Base-by-base conservation (phyloP, 108 stramenopile species). In the Fragilariopsis cylindrus region DNA sequence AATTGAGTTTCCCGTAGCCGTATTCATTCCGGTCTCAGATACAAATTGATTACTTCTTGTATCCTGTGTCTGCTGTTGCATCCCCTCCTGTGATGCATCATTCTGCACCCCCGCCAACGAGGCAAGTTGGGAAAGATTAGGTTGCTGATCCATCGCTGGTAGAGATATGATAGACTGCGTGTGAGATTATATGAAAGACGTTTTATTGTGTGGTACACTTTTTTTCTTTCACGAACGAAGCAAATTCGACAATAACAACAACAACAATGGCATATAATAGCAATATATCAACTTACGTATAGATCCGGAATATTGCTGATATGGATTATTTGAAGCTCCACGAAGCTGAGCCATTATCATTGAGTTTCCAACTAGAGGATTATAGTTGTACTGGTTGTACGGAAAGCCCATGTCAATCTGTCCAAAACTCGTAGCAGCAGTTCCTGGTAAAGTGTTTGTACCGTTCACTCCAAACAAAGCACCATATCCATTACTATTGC, bases 341-440 rank as follows among this genome's bases (percentile, higher is more conserved):
- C 67, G 48, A 18, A 68, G 67, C 49, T 68, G 67, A 12, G 67
- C 67, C 67, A 68, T 68, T 5, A 68, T 68, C 67, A 68, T 68
- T 21, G 62, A 42, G 16, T 63, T 63, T 21, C 62, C 62, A 18
- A 47, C 67, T 44, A 50, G 46, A 68, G 15, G 67, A 19, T 53
- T 53, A 53, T 68, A 68, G 48, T 50, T 50, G 39, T 50, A 68
- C 49, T 68, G 67, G 18, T 50, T 50, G 48, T 68, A 68, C 67
- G 67, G 49, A 50, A 68, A 68, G 6, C 49, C 49, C 49, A 68
- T 68, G 19, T 68, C 67, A 5, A 68, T 68, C 39, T 68, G 67
- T 18, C 49, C 49, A 21, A 48, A 68, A 0, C 52, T 53, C 52
- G 15, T 53, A 15, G 15, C 52, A 53, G 52, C 52, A 53, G 52